A percentile compares a stretch with the other conserved stretches of the same genome.
phyloP scores from a whole-genome alignment of 1,139 yeast species.

The Hemisphaericaspora xylanilytica region DNA sequence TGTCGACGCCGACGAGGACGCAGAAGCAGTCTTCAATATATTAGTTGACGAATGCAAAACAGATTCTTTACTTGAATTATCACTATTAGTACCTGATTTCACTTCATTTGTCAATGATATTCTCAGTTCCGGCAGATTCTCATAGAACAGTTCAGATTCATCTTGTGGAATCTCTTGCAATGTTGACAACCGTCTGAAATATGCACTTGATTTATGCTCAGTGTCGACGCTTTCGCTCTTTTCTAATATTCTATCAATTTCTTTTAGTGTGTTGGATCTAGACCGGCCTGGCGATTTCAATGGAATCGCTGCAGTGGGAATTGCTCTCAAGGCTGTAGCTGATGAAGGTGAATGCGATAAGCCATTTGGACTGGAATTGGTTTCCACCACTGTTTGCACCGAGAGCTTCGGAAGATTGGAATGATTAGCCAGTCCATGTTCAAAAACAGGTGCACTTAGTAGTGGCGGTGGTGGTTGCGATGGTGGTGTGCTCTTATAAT shows the following conservation, averaged over 20 bases:
- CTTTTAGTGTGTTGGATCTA: constrained; percentile 40
- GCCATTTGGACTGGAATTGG: constrained; percentile 13
- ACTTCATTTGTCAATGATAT: not conserved
- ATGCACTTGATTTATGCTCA: constrained; percentile 59
- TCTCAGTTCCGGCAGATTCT: constrained; percentile 1
- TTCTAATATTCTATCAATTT: constrained; percentile 40
- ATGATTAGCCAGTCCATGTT: not conserved
- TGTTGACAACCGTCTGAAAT: constrained; percentile 68
- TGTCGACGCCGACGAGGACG: constrained; percentile 1
- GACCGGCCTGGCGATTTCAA: constrained; percentile 25
- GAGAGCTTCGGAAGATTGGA: constrained; percentile 2
- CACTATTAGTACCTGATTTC: not conserved
- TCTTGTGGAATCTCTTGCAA: constrained; percentile 57
- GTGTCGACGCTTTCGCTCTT: constrained; percentile 41
- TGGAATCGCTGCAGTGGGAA: constrained; percentile 5
- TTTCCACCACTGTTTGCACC: constrained; percentile 7
- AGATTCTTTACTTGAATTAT: constrained; percentile 8
- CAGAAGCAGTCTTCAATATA: not conserved
- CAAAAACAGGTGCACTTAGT: not conserved
- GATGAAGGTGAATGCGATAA: constrained; percentile 3
- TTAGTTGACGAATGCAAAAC: constrained; percentile 1
- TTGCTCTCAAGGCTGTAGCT: not conserved
- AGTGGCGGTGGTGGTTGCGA: constrained; percentile 14
- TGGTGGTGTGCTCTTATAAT: constrained; percentile 16
- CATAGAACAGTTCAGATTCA: constrained; percentile 17